Evolutionary conservation across 2,329 filamentous ascomycete genomes (phyloP).

Genomic region (Talaromyces sp.): DNA sequence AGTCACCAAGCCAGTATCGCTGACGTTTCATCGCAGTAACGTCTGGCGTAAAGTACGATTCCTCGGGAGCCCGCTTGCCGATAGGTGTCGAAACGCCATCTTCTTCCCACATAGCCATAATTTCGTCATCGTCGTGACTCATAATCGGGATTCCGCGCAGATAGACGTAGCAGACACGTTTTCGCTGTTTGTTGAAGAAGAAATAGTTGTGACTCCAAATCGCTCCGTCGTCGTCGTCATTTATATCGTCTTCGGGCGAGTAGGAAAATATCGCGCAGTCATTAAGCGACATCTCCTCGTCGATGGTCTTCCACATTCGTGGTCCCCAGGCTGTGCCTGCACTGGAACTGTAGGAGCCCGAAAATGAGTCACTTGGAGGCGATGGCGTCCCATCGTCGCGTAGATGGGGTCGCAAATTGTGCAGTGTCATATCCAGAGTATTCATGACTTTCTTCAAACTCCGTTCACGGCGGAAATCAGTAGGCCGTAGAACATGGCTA

Average conservation of each 20-base stretch:
- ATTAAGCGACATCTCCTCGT: slow-evolving; percentile 89
- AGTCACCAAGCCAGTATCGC: slow-evolving; percentile 80
- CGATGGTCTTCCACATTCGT: slow-evolving; percentile 85
- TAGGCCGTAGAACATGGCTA: slow-evolving; percentile 81
- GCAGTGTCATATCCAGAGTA: slow-evolving; percentile 80
- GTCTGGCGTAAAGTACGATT: slow-evolving; percentile 49
- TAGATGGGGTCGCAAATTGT: slow-evolving; percentile 71
- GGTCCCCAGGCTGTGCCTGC: slow-evolving; percentile 73
- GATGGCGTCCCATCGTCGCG: slow-evolving; percentile 40
- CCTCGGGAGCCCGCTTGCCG: slow-evolving; percentile 47
- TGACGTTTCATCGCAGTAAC: slow-evolving; percentile 73
- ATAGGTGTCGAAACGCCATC: slow-evolving; percentile 42
- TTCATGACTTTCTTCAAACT: slow-evolving; percentile 78
- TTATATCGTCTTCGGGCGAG: slow-evolving; percentile 82
- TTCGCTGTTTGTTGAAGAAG: slow-evolving; percentile 90
- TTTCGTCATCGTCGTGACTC: slow-evolving; percentile 55
- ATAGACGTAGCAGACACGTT: slow-evolving; percentile 91
- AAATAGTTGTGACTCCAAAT: slow-evolving; percentile 97
- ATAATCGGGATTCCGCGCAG: slow-evolving; percentile 74
- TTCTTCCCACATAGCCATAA: slow-evolving; percentile 32
- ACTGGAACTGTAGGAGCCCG: slow-evolving; percentile 45
- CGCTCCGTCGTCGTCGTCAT: slow-evolving; percentile 86
- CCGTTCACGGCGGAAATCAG: slow-evolving; percentile 83
- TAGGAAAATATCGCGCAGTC: slow-evolving; percentile 90
- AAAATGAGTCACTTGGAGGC: slow-evolving; percentile 39